A percentile compares a stretch with the other conserved stretches of the same genome.
Conservation (phyloP, 2,329 filamentous ascomycete species). For the Pseudogymnoascus verrucosus region DNA sequence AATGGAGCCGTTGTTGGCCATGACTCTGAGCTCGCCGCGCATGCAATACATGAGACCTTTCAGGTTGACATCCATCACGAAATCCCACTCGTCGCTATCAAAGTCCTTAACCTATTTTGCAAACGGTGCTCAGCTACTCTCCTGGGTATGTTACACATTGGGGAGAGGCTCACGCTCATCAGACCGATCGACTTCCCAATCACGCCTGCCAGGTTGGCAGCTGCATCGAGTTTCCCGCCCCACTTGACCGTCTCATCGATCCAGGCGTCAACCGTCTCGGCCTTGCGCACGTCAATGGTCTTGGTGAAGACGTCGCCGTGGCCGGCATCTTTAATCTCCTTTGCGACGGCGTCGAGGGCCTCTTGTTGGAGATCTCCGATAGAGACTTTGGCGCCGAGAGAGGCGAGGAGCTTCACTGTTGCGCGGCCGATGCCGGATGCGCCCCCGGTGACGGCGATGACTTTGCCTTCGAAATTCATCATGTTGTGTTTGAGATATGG, state of each 20-base stretch:
- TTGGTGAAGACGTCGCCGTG: conserved; percentile 19
- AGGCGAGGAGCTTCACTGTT: conserved; percentile 45
- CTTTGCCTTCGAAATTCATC: conserved; percentile 34
- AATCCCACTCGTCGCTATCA: conserved; percentile 35
- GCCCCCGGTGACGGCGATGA: conserved; percentile 70
- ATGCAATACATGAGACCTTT: conserved; percentile 43
- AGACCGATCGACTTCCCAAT: conserved; percentile 28
- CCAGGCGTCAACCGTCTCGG: conserved; percentile 29
- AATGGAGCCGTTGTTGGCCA: conserved; percentile 45
- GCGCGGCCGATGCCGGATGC: conserved; percentile 70
- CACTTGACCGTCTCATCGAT: conserved; percentile 28
- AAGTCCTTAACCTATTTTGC: conserved; percentile 21
- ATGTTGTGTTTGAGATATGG: not conserved
- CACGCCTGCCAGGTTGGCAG: conserved; percentile 32
- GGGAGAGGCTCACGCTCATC: conserved; percentile 17
- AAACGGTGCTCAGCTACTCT: conserved; percentile 17
- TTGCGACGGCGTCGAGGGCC: conserved; percentile 17
- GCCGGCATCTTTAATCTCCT: conserved; percentile 4
- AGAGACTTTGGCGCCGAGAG: conserved; percentile 21
- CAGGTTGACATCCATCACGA: conserved; percentile 36
- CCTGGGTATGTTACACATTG: too few relatives aligned
- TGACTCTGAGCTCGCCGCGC: conserved; percentile 38
- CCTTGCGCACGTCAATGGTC: conserved; percentile 27
- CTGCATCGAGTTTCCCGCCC: conserved; percentile 33
- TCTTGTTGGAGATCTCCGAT: conserved; percentile 18